Evolutionary conservation across 2,329 filamentous ascomycete genomes (phyloP).

Genomic region (Pseudogymnoascus verrucosus): DNA sequence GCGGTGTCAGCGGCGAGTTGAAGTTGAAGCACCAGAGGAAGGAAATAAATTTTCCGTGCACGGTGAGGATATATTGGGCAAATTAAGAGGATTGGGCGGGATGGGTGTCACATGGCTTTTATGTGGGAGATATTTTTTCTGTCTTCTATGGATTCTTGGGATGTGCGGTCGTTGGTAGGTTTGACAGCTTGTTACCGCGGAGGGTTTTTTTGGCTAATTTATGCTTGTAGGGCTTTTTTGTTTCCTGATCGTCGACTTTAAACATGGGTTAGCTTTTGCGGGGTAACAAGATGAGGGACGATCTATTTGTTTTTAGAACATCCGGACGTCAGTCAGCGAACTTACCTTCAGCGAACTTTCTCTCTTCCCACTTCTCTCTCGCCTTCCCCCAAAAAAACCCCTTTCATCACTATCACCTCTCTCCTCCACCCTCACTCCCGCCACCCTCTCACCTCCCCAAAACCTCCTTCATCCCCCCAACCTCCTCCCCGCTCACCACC

Average conservation of each 20-base stretch:
- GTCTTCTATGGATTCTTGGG: background rate
- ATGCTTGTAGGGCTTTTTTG: background rate
- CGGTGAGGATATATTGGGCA: background rate
- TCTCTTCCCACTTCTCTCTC: background rate
- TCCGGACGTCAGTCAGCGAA: background rate
- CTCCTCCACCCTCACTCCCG: too few relatives aligned
- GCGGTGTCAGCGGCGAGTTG: background rate
- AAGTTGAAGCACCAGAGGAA: background rate
- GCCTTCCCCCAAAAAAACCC: too few relatives aligned
- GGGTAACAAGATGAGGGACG: background rate
- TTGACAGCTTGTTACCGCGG: background rate
- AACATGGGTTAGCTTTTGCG: background rate
- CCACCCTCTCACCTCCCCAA: conserved; percentile 12
- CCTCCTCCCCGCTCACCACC: conserved; percentile 21
- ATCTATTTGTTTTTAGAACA: conserved; percentile 3
- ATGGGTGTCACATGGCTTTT: background rate
- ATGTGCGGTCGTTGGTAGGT: background rate
- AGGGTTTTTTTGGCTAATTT: background rate
- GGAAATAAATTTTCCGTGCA: background rate
- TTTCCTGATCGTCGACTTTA: background rate
- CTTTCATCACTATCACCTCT: conserved; percentile 8
- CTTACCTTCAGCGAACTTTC: background rate
- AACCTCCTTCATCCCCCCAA: background rate
- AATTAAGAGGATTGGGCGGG: too few relatives aligned
- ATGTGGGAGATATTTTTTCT: background rate